phyloP scores from a whole-genome alignment of 441 rosid species.

The Erodium moschatum region DNA sequence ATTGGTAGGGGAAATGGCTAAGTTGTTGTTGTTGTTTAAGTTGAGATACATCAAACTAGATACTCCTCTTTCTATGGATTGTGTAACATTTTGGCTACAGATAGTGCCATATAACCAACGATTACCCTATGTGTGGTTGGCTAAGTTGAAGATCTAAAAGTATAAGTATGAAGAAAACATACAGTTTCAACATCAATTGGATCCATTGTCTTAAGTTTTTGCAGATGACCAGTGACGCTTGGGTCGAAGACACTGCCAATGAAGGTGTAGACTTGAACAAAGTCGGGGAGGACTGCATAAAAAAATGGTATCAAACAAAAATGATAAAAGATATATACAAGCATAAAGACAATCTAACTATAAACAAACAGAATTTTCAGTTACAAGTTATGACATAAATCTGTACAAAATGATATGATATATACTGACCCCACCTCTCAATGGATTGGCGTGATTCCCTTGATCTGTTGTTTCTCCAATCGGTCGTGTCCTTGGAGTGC shows the following conservation, averaged over 20 bases:
- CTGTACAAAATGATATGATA: neutral
- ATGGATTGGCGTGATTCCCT: constrained; percentile 45
- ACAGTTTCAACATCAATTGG: constrained; percentile 79
- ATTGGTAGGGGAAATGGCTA: too few relatives aligned
- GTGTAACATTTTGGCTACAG: neutral
- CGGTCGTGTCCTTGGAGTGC: constrained; percentile 43
- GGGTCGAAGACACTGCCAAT: constrained; percentile 94
- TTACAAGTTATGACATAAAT: neutral
- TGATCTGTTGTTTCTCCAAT: constrained; percentile 42
- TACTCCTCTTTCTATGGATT: neutral
- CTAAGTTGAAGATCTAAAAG: neutral
- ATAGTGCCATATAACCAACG: neutral
- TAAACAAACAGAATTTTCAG: neutral
- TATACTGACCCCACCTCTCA: constrained; percentile 46
- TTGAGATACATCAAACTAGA: neutral
- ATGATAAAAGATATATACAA: neutral
- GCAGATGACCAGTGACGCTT: constrained; percentile 50
- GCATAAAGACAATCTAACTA: neutral
- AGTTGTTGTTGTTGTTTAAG: neutral
- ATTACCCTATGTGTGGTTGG: neutral
- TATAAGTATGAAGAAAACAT: constrained; percentile 24
- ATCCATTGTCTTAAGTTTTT: constrained; percentile 82
- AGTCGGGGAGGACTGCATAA: constrained; percentile 83
- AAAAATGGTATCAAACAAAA: constrained; percentile 2
- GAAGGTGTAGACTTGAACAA: constrained; percentile 81